Conservation (phyloP, 768 basidiomycete species). For the Ramaria rubella region DNA sequence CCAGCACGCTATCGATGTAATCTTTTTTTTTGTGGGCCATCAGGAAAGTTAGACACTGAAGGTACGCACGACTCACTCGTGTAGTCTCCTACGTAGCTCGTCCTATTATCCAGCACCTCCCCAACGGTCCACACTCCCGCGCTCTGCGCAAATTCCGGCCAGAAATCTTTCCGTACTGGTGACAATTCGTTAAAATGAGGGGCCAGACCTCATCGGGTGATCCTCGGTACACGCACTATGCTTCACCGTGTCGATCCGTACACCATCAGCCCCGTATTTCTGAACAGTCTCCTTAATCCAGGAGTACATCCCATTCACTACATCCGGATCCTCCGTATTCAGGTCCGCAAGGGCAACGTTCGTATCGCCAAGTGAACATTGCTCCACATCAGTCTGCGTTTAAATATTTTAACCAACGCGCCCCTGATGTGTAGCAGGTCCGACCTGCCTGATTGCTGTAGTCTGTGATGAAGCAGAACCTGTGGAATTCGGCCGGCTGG, state of each 20-base stretch:
- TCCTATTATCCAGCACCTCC: slow-evolving; percentile 43
- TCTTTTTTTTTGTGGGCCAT: slow-evolving; percentile 20
- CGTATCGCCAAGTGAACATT: slow-evolving; percentile 55
- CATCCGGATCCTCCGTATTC: slow-evolving; percentile 43
- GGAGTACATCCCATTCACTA: slow-evolving; percentile 37
- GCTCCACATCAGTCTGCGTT: slow-evolving; percentile 36
- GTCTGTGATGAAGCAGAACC: slow-evolving; percentile 35
- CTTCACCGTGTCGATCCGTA: slow-evolving; percentile 56
- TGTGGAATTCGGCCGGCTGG: slow-evolving; percentile 32
- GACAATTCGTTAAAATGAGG: neutral
- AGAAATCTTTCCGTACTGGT: slow-evolving; percentile 41
- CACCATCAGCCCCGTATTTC: slow-evolving; percentile 45
- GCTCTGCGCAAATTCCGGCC: slow-evolving; percentile 42
- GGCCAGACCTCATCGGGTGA: neutral
- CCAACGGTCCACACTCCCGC: slow-evolving; percentile 51
- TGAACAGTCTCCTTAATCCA: slow-evolving; percentile 44
- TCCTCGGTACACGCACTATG: slow-evolving; percentile 24
- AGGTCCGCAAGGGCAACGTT: slow-evolving; percentile 50
- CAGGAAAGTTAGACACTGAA: neutral
- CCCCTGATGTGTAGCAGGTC: neutral
- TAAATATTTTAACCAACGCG: neutral
- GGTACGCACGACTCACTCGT: slow-evolving; percentile 29
- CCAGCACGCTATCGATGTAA: slow-evolving; percentile 39
- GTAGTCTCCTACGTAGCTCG: slow-evolving; percentile 33
- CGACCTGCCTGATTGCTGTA: slow-evolving; percentile 32